phyloP scores from a whole-genome alignment of 192 early-diverging fungal genomes.

The Rhizophagus prolifer region DNA sequence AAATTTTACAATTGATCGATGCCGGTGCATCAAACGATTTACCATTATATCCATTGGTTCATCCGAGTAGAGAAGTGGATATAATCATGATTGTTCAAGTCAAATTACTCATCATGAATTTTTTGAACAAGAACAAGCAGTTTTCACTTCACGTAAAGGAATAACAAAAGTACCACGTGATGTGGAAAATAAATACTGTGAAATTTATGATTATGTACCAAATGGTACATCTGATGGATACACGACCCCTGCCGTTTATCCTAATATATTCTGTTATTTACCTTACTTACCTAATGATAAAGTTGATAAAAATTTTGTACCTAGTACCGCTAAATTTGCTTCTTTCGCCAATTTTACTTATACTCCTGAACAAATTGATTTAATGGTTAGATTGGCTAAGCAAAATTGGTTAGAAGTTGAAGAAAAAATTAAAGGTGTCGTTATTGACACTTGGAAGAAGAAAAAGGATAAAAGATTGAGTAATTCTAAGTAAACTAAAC shows the following conservation, averaged over 20 bases:
- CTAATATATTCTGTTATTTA: conserved; percentile 59
- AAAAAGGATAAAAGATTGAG: conserved; percentile 36
- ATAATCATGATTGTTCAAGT: conserved; percentile 60
- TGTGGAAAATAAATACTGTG: conserved; percentile 2
- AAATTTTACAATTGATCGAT: conserved; percentile 55
- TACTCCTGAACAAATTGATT: conserved; percentile 61
- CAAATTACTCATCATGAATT: background rate
- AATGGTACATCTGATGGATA: background rate
- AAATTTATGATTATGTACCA: conserved; percentile 25
- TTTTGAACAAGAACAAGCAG: conserved; percentile 11
- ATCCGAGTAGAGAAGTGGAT: conserved; percentile 67
- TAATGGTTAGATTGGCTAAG: conserved; percentile 57
- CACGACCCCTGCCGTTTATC: conserved; percentile 28
- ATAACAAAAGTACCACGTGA: background rate
- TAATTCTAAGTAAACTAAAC: background rate
- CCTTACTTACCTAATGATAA: conserved; percentile 62
- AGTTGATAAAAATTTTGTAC: conserved; percentile 61
- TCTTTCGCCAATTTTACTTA: conserved; percentile 71
- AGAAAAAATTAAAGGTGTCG: conserved; percentile 35
- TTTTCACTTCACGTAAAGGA: conserved; percentile 11
- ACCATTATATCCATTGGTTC: conserved; percentile 69
- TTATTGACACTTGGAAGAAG: conserved; percentile 40
- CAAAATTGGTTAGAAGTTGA: conserved; percentile 39
- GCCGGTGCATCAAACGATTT: conserved; percentile 82
- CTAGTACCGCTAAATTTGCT: conserved; percentile 61